Evolutionary conservation across 495 filamentous ascomycete species (phyloP).

Genomic region (Saxophila tyrrhenica): DNA sequence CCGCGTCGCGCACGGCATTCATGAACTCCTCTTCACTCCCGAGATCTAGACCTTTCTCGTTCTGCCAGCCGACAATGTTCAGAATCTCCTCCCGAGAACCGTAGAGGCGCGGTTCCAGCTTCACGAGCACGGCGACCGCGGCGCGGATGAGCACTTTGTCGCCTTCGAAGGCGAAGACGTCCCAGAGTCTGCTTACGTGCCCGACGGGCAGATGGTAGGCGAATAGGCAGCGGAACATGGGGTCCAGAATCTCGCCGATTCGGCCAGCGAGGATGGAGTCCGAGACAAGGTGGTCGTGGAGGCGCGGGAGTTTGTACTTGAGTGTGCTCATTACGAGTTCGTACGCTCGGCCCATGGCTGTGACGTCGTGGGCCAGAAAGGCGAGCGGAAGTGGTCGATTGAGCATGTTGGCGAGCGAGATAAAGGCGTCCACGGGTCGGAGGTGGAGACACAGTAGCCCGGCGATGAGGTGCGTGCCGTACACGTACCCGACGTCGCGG

Average conservation of each 20-base stretch:
- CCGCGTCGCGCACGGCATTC: conserved; percentile 51
- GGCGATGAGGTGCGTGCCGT: conserved; percentile 77
- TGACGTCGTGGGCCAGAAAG: conserved; percentile 68
- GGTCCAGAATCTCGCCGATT: conserved; percentile 43
- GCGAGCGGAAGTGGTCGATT: conserved; percentile 82
- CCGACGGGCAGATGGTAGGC: conserved; percentile 55
- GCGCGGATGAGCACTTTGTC: conserved; percentile 71
- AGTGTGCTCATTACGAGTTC: conserved; percentile 60
- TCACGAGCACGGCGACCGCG: conserved; percentile 57
- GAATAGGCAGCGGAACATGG: conserved; percentile 49
- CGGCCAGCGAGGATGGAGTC: conserved; percentile 31
- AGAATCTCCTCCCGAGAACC: conserved; percentile 43
- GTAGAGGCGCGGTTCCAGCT: conserved; percentile 51
- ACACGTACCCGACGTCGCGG: conserved; percentile 81
- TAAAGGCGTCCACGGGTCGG: conserved; percentile 60
- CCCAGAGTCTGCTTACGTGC: conserved; percentile 70
- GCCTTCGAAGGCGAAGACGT: conserved; percentile 89
- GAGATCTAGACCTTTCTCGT: conserved; percentile 29
- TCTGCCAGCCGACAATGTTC: conserved; percentile 40
- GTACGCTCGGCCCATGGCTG: conserved; percentile 61
- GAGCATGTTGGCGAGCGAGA: conserved; percentile 73
- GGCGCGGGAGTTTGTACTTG: conserved; percentile 54
- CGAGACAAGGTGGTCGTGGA: conserved; percentile 53
- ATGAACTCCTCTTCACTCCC: conserved; percentile 62
- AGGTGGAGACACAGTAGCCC: conserved; percentile 81